Conservation (phyloP, 2,329 filamentous ascomycete genomes). For the Cladophialophora immunda region DNA sequence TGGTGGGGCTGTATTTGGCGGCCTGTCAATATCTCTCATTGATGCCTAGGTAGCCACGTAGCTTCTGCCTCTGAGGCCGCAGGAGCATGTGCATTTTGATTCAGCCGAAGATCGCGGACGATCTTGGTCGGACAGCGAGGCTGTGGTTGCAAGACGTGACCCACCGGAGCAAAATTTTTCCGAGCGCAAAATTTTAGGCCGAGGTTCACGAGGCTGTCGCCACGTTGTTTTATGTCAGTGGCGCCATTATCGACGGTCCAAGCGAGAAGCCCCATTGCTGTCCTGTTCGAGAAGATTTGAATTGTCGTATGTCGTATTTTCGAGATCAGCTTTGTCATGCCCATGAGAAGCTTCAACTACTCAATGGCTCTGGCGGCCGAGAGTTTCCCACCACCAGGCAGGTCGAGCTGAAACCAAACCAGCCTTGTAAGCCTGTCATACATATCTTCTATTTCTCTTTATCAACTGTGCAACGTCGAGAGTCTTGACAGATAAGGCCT, state of each 20-base stretch:
- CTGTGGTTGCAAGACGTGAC: not conserved
- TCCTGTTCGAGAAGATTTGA: not conserved
- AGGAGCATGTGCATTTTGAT: not conserved
- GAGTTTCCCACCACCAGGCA: not conserved
- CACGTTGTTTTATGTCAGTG: not conserved
- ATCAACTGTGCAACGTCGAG: not conserved
- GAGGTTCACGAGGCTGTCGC: slow-evolving; percentile 27
- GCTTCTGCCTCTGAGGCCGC: not conserved
- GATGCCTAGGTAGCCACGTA: not conserved
- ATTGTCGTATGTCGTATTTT: not conserved
- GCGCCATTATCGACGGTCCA: not conserved
- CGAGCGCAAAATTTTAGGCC: slow-evolving; percentile 20
- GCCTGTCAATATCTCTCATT: not conserved
- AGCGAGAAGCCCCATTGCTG: not conserved
- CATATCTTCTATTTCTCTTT: not conserved
- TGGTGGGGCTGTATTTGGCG: not conserved
- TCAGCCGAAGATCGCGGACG: not conserved
- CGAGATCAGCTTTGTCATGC: not conserved
- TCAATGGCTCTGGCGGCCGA: not conserved
- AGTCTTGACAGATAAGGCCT: not conserved
- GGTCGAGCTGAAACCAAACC: not conserved
- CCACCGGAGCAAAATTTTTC: not conserved
- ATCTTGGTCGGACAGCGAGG: not conserved
- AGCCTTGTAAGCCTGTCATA: not conserved
- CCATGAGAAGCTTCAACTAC: not conserved